Base-by-base conservation (phyloP, 2,329 filamentous ascomycete genomes). In the Alternaria atra region DNA sequence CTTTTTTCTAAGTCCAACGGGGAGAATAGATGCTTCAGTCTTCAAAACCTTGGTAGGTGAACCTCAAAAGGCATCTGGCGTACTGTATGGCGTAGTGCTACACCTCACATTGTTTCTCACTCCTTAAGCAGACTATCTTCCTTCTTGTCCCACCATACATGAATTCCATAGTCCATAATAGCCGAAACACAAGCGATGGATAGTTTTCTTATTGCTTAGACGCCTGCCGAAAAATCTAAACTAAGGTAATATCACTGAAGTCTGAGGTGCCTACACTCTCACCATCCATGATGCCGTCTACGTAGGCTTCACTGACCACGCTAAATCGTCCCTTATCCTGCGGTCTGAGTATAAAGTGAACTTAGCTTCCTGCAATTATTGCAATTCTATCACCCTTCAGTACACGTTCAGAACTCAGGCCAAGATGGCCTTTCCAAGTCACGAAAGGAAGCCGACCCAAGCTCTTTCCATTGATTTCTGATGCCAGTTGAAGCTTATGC, bases 221-320 rank as follows among this genome's bases (percentile, higher is more conserved):
- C 30, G 6, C 32, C n/a, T 25, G 13, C 32, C 1, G 17, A 48
- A 12, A 15, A 30, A 3, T 40, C 15, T 20, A 52, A 29, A 42
- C 27, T 6, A 52, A 42, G 35, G 50, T 52, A 9, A 52, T 29
- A 42, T 52, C 7, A 7, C 37, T 30, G 10, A 13, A 52, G 1
- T 42, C 5, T 32, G 35, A 20, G 15, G 37, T 42, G 4, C 17
- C n/a, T 13, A 13, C 50, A 15, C 12, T 35, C 50, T 69, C 65
- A 39, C 67, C 67, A n/a, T 70, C 60, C 65, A 70, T 70, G 17
- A 70, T 65, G 25, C 64, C 64, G 15, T 68, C 65, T 5, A 70
- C 60, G 15, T 68, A 70, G 9, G 67, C 66, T 58, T 70, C 67
- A 17, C 65, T 52, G 10, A 70, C 42, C 10, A 68, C 10, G 8